phyloP scores from a whole-genome alignment of 768 basidiomycete species.

The Tricholoma bakamatsutake region DNA sequence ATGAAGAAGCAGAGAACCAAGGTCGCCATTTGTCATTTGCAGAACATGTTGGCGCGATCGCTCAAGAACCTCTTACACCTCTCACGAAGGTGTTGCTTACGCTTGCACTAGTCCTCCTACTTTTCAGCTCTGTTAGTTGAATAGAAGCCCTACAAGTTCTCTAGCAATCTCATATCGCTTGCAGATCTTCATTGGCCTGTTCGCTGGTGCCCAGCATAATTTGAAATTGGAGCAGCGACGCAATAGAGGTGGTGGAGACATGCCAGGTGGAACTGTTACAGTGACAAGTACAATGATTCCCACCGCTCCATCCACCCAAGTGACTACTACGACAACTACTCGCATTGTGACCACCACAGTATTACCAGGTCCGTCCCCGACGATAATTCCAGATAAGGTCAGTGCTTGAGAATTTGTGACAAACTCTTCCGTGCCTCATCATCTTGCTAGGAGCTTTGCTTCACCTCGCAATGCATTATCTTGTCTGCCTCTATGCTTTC shows the following conservation, averaged over 20 bases:
- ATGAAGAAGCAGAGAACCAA: slow-evolving; percentile 25
- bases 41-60: slow-evolving; percentile 47
- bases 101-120: slow-evolving; percentile 67
- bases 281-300: slow-evolving; percentile 18
- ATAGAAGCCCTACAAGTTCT: not conserved
- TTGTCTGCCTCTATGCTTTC: slow-evolving; percentile 80
- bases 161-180: not conserved
- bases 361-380: slow-evolving; percentile 46
- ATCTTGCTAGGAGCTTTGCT: slow-evolving; percentile 52
- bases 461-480: slow-evolving; percentile 73
- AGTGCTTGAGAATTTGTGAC: slow-evolving; percentile 3
- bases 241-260: slow-evolving; percentile 27
- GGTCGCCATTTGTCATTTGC: slow-evolving; percentile 29
- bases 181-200: slow-evolving; percentile 86
- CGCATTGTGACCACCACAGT: slow-evolving; percentile 38
- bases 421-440: slow-evolving; percentile 1
- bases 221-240: slow-evolving; percentile 45
- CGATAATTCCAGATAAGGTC: slow-evolving; percentile 48
- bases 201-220: slow-evolving; percentile 82
- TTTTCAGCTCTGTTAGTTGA: slow-evolving; percentile 58
- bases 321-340: slow-evolving; percentile 24
- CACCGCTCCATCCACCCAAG: slow-evolving; percentile 21
- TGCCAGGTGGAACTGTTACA: slow-evolving; percentile 27
- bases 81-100: slow-evolving; percentile 80
- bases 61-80: slow-evolving; percentile 75